A percentile compares a stretch with the other conserved stretches of the same genome.
Evolutionary conservation across 139 green algal genomes (phyloP).

Genomic region (Nannochloris sp.): DNA sequence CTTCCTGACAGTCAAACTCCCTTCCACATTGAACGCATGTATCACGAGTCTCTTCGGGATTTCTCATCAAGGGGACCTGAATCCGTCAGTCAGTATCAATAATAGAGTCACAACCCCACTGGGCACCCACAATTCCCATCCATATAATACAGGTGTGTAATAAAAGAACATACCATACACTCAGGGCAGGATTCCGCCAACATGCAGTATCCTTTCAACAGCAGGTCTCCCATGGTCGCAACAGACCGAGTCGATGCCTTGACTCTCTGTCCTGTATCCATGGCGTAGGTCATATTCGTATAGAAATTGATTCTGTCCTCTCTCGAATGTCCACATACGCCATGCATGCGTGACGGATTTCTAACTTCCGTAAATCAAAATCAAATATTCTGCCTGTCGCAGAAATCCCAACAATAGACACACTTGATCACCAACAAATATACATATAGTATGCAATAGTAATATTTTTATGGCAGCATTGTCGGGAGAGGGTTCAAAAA

Average conservation of each 20-base stretch:
- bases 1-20: neutral
- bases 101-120: too few species aligned
- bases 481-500: too few species aligned
- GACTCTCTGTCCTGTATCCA: neutral
- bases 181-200: constrained; percentile 12
- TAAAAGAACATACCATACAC: neutral
- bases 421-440: too few species aligned
- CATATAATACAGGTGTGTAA: neutral
- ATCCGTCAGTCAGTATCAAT: too few species aligned
- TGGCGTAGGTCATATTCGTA: neutral
- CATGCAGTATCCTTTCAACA: constrained; percentile 25
- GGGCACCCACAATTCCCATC: neutral
- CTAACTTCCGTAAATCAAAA: too few species aligned
- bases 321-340: too few species aligned
- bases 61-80: constrained; percentile 31
- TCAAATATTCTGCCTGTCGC: too few species aligned
- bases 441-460: too few species aligned
- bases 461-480: neutral
- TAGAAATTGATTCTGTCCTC: too few species aligned
- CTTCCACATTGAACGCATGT: constrained; percentile 25
- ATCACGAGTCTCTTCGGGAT: neutral
- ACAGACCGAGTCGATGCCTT: neutral
- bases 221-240: constrained; percentile 4
- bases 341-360: too few species aligned
- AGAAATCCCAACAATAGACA: too few species aligned